Base-by-base conservation (phyloP, 768 basidiomycete genomes). In the Cystobasidium onofrii region DNA sequence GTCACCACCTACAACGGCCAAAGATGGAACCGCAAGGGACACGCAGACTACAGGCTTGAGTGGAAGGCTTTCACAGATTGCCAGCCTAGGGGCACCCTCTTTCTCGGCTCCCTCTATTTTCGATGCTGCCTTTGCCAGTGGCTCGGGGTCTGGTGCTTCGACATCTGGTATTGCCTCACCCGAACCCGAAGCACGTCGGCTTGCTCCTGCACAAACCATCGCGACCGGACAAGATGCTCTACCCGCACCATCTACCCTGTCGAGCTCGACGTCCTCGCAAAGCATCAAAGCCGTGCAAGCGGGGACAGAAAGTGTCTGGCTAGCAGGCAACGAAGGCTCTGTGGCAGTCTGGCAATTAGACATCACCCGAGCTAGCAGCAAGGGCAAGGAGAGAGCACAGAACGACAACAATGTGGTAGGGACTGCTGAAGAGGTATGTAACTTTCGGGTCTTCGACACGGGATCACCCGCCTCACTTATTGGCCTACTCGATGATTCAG, bases 301-400 rank as follows among this genome's bases (percentile, higher is more conserved):
- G 1, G 69, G 69, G 20, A 52, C 50, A 27, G 69, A 71, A 25
- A 71, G 50, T 20, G 20, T 71, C n/a, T 71, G 55, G 29, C 36
- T 71, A n/a, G 69, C 36, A 55, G 69, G 69, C 7, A 71, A 60
- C 41, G 69, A 71, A 46, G 69, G 69, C 3, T 33, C 36, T 1
- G 31, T 71, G 10, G 69, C 69, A n/a, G 69, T 71, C 15, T 71
- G 69, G 69, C 61, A 60, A 29, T 36, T 71, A 6, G 69, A 71
- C 27, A 13, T 52, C 4, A 39, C 20, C 34, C 3, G 69, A 60
- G 55, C 34, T 7, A 64, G 36, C 7, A 36, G 13, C 10, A 71
- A 71, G 41, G 69, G 54, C 9, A 71, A 71, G 29, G 15, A 36
- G 20, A 13, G 69, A n/a, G 69, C 50, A 1, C 34, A 9, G 4